Evolutionary conservation across 805 yeast genomes (phyloP).

Genomic region (Metschnikowia rubicola): DNA sequence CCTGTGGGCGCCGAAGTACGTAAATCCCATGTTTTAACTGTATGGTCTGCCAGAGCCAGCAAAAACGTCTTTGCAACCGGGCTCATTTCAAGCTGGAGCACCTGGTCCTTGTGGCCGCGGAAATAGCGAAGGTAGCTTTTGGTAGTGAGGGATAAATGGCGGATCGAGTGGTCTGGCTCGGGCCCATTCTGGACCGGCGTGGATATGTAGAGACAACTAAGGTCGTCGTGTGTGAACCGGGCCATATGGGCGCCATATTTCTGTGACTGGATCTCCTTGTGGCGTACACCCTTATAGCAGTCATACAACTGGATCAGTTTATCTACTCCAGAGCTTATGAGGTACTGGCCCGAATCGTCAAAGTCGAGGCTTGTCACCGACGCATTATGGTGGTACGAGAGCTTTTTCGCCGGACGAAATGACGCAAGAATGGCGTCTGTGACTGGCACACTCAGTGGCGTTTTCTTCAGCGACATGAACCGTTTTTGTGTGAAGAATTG

Average conservation of each 20-base stretch:
- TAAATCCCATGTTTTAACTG: constrained; percentile 86
- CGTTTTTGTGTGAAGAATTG: neutral
- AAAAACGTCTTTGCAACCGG: constrained; percentile 65
- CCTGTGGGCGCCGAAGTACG: constrained; percentile 67
- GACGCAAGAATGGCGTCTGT: constrained; percentile 25
- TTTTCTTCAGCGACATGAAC: constrained; percentile 11
- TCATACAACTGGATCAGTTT: constrained; percentile 85
- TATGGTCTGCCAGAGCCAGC: constrained; percentile 69
- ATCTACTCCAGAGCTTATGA: constrained; percentile 74
- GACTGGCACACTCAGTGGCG: constrained; percentile 25
- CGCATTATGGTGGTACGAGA: constrained; percentile 48
- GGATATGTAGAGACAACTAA: constrained; percentile 77
- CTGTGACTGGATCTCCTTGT: constrained; percentile 71
- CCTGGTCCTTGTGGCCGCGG: constrained; percentile 79
- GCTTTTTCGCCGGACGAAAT: constrained; percentile 43
- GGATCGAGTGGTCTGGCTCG: constrained; percentile 65
- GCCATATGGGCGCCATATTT: constrained; percentile 92
- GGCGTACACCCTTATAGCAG: constrained; percentile 59
- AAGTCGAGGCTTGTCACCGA: constrained; percentile 70
- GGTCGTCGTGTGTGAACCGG: constrained; percentile 70
- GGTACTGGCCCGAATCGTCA: constrained; percentile 78
- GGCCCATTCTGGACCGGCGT: constrained; percentile 42
- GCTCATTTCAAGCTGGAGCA: constrained; percentile 66
- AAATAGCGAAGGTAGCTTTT: constrained; percentile 82
- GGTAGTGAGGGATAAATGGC: constrained; percentile 73